Evolutionary conservation across 1,284 basidiomycete species (phyloP), one percentile per base, ranked within the genome.

Genomic region (Sporisorium scitamineum): DNA sequence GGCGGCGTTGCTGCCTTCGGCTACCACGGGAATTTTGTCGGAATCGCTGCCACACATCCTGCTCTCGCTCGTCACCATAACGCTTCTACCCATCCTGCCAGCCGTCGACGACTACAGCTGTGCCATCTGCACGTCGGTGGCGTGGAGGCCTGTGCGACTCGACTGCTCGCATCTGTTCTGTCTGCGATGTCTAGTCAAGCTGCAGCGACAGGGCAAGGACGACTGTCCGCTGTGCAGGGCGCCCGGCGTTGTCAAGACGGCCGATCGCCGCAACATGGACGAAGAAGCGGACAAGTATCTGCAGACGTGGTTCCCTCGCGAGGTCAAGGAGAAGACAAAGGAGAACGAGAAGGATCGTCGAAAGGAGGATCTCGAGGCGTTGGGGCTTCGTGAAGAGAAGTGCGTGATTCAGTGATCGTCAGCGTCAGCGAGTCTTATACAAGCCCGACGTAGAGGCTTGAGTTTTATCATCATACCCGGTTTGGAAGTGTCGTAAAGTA

Each of bases 141-240:
- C 86, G 10, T 87, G 80, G 79, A 67, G 83, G 22, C 80, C 84
- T 10, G 93, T 98, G 61, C 88, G 94, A 5, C 88, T 98, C 4
- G 86, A 87, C 27, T 98, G 95, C 78, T 89, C 91, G 0, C 95
- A 97, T 85, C 87, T 96, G n/a, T 97, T 97, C 86, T 97, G 95
- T 79, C 93, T 90, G 63, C 89, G 91, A 54, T 97, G 95, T 85
- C 88, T 98, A 18, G 94, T 94, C 53, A 97, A 97, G 87, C 92
- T 98, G 90, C 95, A 98, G 87, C 93, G 92, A 81, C 88, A 92
- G 16, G 90, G 91, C 0, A 90, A 92, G 79, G 89, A 88, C 13
- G 88, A 92, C 72, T 98, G 95, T 85, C 95, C 95, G 1, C 89
- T 97, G 84, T 98, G 95, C 85, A 63, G 83, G 4, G 67, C 79